These are phyloP conservation scores for Pterocarpus santalinus DNA, from an alignment of 306 rosid species.

Conservation along the genomic window DNA sequence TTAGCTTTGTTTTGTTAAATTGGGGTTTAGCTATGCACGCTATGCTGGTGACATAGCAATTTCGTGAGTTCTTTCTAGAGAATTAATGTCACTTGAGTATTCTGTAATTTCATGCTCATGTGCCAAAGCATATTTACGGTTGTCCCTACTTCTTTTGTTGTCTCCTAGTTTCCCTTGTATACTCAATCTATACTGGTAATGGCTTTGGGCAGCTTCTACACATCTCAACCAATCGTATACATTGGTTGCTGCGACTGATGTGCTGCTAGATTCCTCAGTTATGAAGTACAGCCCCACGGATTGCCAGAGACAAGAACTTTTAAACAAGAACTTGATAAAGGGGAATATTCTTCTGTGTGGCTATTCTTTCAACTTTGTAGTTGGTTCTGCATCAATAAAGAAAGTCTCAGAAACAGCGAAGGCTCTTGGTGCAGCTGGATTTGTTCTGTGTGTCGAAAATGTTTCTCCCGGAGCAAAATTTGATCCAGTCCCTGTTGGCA, in stretches of 20 bases:
- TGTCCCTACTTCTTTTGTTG: conserved; percentile 9
- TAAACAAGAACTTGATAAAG: conserved; percentile 83
- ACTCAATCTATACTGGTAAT: conserved; percentile 28
- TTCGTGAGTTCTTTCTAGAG: conserved; percentile 7
- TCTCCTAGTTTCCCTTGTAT: conserved; percentile 37
- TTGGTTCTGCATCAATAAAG: conserved; percentile 86
- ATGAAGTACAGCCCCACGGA: conserved; percentile 84
- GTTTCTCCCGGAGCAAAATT: conserved; percentile 88
- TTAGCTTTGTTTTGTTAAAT: not conserved
- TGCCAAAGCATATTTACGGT: not conserved
- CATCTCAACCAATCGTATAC: conserved; percentile 73
- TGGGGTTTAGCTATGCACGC: conserved; percentile 11
- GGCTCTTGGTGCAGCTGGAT: conserved; percentile 96
- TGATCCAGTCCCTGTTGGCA: conserved; percentile 92
- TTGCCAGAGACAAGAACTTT: conserved; percentile 92
- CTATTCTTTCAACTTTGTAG: conserved; percentile 92
- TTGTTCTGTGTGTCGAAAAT: conserved; percentile 96
- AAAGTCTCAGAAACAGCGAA: conserved; percentile 92
- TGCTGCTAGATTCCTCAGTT: conserved; percentile 86
- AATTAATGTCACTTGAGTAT: not conserved
- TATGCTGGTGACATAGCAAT: conserved; percentile 2
- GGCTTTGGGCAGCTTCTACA: conserved; percentile 79
- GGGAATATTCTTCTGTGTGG: conserved; percentile 99
- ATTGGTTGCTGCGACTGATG: conserved; percentile 94
- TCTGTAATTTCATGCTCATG: conserved; percentile 38